Base-by-base conservation (phyloP, 176 grass and related monocot genomes). In the Poa pratensis region DNA sequence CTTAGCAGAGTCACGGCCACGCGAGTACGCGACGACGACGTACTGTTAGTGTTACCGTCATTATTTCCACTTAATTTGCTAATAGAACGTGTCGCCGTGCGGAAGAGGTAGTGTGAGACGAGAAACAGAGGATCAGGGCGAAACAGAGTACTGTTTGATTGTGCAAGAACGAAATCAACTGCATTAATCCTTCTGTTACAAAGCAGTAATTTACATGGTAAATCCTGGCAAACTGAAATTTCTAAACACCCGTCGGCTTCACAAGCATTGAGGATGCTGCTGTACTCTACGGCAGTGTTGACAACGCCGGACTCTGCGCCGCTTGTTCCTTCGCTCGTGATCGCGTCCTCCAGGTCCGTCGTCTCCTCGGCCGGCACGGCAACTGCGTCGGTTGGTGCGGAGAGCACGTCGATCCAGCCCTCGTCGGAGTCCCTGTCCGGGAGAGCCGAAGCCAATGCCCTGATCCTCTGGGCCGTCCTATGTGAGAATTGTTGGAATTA, bases 401-500 rank as follows among this genome's bases (percentile, higher is more conserved):
- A 26, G 14, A 86, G 39, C 13, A 90, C 83, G 0, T 90, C 83
- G 73, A 90, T 82, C 88, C 88, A 90, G 6, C 68, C 77, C 0
- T 84, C 77, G 32, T 82, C 88, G 4, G 79, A 78, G 63, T 78
- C 73, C 88, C 88, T 86, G 2, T 86, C 73, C 24, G 88, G 73
- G 22, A 82, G 18, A 22, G 32, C 24, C 0, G 83, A 82, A 0
- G 83, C 61, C 63, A 90, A 5, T 4, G 79, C 14, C 3, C 2
- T 4, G 79, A 90, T 86, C 79, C 88, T 82, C n/a, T 71, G 62
- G 8, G 88, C 62, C 4, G n/a, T n/a, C n/a, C n/a, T n/a, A n/a
- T n/a, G n/a, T n/a, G n/a, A n/a, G n/a, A n/a, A n/a, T n/a, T 43
- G 43, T 46, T 46, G 10, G 9, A 12, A 46, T 46, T 46, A 7